Base-by-base conservation (phyloP, 306 rosid species). In the Cucurbita pepo region DNA sequence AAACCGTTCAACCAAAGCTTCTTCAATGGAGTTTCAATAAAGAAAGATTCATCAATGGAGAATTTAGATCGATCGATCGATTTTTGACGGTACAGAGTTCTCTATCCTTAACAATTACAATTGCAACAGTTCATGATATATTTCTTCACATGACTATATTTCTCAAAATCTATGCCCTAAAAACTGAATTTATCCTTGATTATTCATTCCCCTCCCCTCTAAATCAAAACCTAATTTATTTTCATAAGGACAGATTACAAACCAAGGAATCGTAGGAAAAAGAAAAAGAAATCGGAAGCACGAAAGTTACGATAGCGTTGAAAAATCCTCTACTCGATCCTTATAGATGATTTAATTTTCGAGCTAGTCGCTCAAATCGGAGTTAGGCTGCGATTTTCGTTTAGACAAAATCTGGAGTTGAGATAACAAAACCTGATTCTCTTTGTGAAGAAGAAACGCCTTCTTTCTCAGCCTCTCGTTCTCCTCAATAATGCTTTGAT, bases 401-500 rank as follows among this genome's bases (percentile, higher is more conserved):
- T 55, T 6, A 25, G 60, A 50, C 55, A 74, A 25, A 18, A 18
- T 61, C 51, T 86, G 89, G 34, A 92, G 88, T 72, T 85, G 89
- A 69, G 83, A 77, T 9, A 82, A 80, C 72, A 92, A 82, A 56
- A 81, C 81, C 16, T 86, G 89, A 62, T 92, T 89, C 85, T 92
- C 97, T 74, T 86, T 77, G 75, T 76, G 84, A 80, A 92, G 96
- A 77, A 88, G 87, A 79, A 89, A 19, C n/a, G 95, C 96, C 76
- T 79, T 83, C 80, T 85, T 82, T 66, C 88, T 89, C 75, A 92
- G 79, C 86, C 82, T 86, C 75, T 84, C 89, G 54, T 92, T 92
- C 84, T 88, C 92, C 60, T 88, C 88, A 45, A 86, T 84, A 62
- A 92, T 83, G 74, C 74, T 88, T 66, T 88, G 72, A 75, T 92